phyloP scores from a whole-genome alignment of 129 eudicot species.

The Centella asiatica region DNA sequence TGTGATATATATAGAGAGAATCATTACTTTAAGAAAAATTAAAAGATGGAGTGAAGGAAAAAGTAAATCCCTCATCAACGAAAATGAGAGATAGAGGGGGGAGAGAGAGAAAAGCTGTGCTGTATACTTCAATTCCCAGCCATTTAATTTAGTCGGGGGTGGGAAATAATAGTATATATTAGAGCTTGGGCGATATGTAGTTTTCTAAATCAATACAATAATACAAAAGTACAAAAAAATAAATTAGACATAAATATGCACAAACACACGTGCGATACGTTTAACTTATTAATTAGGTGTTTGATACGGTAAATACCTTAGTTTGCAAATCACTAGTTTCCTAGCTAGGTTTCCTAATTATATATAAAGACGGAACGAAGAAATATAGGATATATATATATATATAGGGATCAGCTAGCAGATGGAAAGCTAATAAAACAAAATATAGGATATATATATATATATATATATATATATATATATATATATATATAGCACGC shows the following conservation, averaged over 20 bases:
- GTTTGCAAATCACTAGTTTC: constrained; percentile 2
- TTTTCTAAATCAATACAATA: constrained; percentile 14
- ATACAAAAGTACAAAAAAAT: too few relatives aligned
- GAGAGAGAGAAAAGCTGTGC: too few relatives aligned
- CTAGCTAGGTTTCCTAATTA: constrained; percentile 1
- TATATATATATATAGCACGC: background rate
- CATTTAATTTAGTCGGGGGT: background rate
- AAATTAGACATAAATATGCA: too few relatives aligned
- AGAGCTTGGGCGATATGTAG: constrained; percentile 29
- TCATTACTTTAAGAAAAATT: background rate
- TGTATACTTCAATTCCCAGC: background rate
- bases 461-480: background rate
- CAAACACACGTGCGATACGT: too few relatives aligned
- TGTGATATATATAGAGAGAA: too few relatives aligned
- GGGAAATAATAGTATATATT: too few relatives aligned
- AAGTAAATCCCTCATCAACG: constrained; percentile 7
- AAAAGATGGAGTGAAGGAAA: constrained; percentile 1
- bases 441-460: constrained; percentile 2
- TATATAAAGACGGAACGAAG: background rate
- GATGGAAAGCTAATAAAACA: constrained; percentile 23
- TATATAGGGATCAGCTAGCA: too few relatives aligned
- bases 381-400: too few relatives aligned
- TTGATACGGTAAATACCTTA: too few relatives aligned
- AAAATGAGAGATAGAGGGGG: background rate
- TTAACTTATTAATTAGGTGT: too few relatives aligned